Conservation (phyloP, 2,329 filamentous ascomycete species). For the Cercospora zeae-maydis region DNA sequence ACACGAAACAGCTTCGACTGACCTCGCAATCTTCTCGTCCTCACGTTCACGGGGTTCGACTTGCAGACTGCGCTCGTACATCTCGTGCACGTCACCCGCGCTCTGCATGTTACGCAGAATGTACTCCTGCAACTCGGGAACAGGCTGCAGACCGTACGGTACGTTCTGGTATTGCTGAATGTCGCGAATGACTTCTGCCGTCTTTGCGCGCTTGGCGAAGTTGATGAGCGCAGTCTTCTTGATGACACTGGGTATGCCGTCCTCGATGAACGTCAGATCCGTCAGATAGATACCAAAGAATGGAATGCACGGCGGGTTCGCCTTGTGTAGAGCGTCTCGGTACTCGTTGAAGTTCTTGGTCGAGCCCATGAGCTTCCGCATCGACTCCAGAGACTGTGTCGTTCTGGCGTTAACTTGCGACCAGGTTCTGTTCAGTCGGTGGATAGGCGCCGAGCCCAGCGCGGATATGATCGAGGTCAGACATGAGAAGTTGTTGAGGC, state of each 20-base stretch:
- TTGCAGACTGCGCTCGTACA: constrained; percentile 95
- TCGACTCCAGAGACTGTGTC: constrained; percentile 73
- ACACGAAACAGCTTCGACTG: constrained; percentile 33
- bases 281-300: constrained; percentile 99
- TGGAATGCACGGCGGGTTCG: constrained; percentile 94
- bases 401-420: constrained; percentile 85
- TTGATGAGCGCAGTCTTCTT: constrained; percentile 98
- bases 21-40: constrained; percentile 99
- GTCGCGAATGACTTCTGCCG: constrained; percentile 94
- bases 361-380: constrained; percentile 93
- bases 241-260: constrained; percentile 92
- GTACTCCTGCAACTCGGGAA: constrained; percentile 91
- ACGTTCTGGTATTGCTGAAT: constrained; percentile 99
- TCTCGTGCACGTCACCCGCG: constrained; percentile 94
- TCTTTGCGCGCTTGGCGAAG: constrained; percentile 97
- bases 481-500: constrained; percentile 93
- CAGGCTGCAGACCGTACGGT: constrained; percentile 85
- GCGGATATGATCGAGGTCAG: constrained; percentile 97
- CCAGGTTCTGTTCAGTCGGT: constrained; percentile 91
- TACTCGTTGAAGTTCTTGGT: constrained; percentile 99
- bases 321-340: constrained; percentile 83
- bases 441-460: constrained; percentile 88
- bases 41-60: constrained; percentile 94
- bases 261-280: constrained; percentile 96
- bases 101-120: constrained; percentile 94